Conservation (phyloP, 257 asterid species). For the Penstemon newberryi region DNA sequence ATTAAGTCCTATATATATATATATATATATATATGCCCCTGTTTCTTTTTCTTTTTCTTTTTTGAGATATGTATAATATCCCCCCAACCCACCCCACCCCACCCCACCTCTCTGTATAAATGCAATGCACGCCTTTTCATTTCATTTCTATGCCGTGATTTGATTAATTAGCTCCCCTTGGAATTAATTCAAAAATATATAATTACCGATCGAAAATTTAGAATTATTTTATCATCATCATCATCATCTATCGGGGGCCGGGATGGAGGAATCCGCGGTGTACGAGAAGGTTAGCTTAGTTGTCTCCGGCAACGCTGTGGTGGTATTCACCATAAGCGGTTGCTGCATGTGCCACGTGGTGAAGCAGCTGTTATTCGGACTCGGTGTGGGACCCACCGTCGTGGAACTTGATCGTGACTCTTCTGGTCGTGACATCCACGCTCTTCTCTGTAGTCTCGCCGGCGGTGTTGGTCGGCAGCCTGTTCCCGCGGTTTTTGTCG, state of each 20-base stretch:
- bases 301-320: slow-evolving; percentile 75
- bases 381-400: slow-evolving; percentile 79
- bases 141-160: no score
- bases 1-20: no score
- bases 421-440: slow-evolving; percentile 53
- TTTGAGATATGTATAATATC: no score
- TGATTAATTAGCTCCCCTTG: no score
- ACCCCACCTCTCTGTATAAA: no score
- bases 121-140: background rate
- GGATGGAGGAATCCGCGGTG: slow-evolving; percentile 34
- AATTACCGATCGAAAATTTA: no score
- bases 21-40: no score
- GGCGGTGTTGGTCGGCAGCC: slow-evolving; percentile 28
- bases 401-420: slow-evolving; percentile 75
- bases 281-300: slow-evolving; percentile 51
- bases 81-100: no score
- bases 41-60: no score
- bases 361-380: slow-evolving; percentile 75
- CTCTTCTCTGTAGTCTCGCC: slow-evolving; percentile 50
- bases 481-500: slow-evolving; percentile 81
- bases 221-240: background rate
- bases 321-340: slow-evolving; percentile 71
- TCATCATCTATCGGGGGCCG: slow-evolving; percentile 42
- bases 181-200: no score
- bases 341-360: slow-evolving; percentile 98